These are phyloP conservation scores for Raffaelea deltoideospora DNA, from an alignment of 2,329 filamentous ascomycete genomes.

Conservation along the genomic window DNA sequence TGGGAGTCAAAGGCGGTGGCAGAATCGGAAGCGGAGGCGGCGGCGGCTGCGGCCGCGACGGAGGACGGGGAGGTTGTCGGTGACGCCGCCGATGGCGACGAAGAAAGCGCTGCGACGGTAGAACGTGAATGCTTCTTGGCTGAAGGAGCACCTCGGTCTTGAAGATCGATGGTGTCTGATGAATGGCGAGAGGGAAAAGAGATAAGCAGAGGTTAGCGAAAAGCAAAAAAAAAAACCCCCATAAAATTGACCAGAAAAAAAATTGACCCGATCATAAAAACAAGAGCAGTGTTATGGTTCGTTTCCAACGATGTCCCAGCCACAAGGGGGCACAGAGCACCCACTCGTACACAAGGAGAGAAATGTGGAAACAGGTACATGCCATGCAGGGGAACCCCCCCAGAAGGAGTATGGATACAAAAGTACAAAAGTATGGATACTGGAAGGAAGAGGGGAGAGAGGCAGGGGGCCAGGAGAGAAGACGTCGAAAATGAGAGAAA, in stretches of 20 bases:
- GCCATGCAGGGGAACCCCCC: background rate
- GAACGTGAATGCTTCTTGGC: conserved; percentile 61
- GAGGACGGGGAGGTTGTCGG: conserved; percentile 33
- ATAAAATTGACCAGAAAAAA: too few species aligned
- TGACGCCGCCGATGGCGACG: background rate
- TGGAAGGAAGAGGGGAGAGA: background rate
- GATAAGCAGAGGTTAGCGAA: too few species aligned
- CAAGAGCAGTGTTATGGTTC: too few species aligned
- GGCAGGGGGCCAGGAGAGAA: too few species aligned
- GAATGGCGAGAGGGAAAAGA: conserved; percentile 2
- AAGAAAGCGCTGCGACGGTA: too few species aligned
- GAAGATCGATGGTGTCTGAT: conserved; percentile 86
- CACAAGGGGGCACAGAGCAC: conserved; percentile 1
- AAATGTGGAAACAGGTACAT: background rate
- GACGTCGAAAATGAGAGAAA: too few species aligned
- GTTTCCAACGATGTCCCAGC: conserved; percentile 1
- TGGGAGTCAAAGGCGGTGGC: conserved; percentile 22
- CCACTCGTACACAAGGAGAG: conserved; percentile 1
- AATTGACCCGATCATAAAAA: too few species aligned
- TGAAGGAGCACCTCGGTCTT: conserved; percentile 68
- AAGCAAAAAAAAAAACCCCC: conserved; percentile 8
- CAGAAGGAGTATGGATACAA: background rate
- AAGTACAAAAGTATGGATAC: background rate
- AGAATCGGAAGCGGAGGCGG: background rate
- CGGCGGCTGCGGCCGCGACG: conserved; percentile 18